Evolutionary conservation across 805 yeast species (phyloP), one percentile per base, ranked within the genome.

Genomic region (Candida takata): DNA sequence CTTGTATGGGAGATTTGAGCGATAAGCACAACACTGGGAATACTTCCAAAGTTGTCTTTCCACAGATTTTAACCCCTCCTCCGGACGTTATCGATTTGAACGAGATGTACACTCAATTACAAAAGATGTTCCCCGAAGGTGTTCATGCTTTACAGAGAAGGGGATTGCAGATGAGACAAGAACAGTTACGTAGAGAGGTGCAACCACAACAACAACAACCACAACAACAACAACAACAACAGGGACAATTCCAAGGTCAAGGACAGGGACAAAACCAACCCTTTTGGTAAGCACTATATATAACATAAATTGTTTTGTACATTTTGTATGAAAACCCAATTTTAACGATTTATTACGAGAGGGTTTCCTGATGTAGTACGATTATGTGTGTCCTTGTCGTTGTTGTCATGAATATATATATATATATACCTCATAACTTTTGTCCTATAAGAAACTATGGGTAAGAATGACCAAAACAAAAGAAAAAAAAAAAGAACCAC

Each of bases 1-100:
- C 56, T 3, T 53, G 58, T 33, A 53, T 53, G 26, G 58, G 57
- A 0, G 58, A 53, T 21, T 33, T 53, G 2, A 42, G 49, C 7
- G 58, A 53, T 20, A 51, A 42, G 26, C 48, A 47, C 20, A 49
- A 44, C 30, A 45, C 33, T 8, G 33, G 35, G 1, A 39, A 45
- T 30, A 19, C 27, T 4, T 19, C 29, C 20, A 45, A 45, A 25
- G 28, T 38, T 3, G 41, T 51, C n/a, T 53, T 41, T 23, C 57
- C 57, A 4, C 33, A 35, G 14, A 50, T 53, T 3, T 24, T 53
- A 36, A 38, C 42, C 10, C 50, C 56, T 4, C 56, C 56, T 6
- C 51, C 48, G 8, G 56, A 51, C 11, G 40, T 49, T 29, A 31
- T 45, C 12, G 57, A 51, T 9, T 32, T 53, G 18, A 48, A 46